Base-by-base conservation (phyloP, 2,329 filamentous ascomycete genomes). In the Eurotiales sp. region DNA sequence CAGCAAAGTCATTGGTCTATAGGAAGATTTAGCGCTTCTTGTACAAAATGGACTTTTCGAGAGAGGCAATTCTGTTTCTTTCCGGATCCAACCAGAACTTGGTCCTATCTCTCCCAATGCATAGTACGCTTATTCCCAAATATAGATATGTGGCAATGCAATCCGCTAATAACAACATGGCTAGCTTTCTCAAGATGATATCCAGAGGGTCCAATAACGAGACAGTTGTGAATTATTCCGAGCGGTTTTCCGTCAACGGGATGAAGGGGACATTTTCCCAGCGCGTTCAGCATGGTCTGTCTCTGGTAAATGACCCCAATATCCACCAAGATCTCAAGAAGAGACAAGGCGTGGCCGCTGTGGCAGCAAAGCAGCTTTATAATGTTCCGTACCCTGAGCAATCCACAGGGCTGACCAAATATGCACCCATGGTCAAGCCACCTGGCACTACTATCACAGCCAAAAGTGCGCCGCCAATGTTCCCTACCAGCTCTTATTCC, bases 221-320 rank as follows among this genome's bases (percentile, higher is more conserved):
- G 27, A 77, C 75, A 3, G 71, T 83, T 17, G 78, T 76, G 51
- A 82, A 80, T 60, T 86, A 77, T 63, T 86, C 83, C 10, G 59
- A 72, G 45, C 82, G 84, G 55, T 88, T 88, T 68, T 77, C 79
- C n/a, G 70, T 87, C 47, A 73, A 73, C 10, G 77, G 76, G 58
- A 86, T 87, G 84, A 83, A 77, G 2, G 84, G 84, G 32, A 69
- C 69, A 4, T 85, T 85, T 59, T 68, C 76, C 1, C 54, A 72
- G 1, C 61, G 60, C 32, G 66, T 79, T 42, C 36, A 51, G 25
- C 27, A 50, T 19, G 55, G 55, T 17, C 15, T 56, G 11, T 45
- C 22, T 4, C 49, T 48, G 8, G 25, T 65, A 59, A 39, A 67
- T 67, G 12, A 61, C 53, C 56, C 60, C 50, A 37, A 58, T 37